Base-by-base conservation (phyloP, 805 yeast species). In the Cephaloascus fragrans region DNA sequence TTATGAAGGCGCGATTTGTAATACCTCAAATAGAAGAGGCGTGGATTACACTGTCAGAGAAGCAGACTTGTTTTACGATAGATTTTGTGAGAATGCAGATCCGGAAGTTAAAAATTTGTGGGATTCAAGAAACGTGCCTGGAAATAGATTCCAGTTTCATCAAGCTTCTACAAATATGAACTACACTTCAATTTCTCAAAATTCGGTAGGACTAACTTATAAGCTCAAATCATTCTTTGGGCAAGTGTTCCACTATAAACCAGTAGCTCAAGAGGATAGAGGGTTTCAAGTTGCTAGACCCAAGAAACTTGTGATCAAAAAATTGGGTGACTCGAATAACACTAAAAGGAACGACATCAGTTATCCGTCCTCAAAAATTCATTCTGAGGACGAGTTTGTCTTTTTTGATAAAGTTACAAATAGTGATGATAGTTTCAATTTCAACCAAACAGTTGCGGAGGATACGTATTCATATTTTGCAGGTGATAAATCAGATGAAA, bases 11-110 rank as follows among this genome's bases (percentile, higher is more conserved):
- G 28, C 47, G 4, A 36, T 34, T 23, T n/a, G n/a, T n/a, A n/a
- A n/a, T n/a, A 46, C 38, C 29, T 38, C 32, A 35, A 50, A 33
- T 49, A 48, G 39, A 35, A 49, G 44, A 26, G 41, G 46, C 16
- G 67, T 56, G 9, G 80, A 79, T 50, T 77, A 77, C 52, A 70
- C 80, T 0, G 70, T 71, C 2, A 59, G 85, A 42, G 85, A 79
- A 49, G 79, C 75, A 1, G 85, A 79, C 50, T 46, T 64, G 26
- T 74, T 75, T 41, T 71, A 61, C 47, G 58, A 62, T 34, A 65
- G 65, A 36, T 64, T 56, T 44, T 58, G 69, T 40, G 58, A 58
- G 17, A 57, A 57, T 14, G 71, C 73, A 23, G 80, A 73, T 48
- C 72, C 73, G 0, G 80, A 73, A 44, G 67, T 74, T 36, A 64